Evolutionary conservation across 1,284 basidiomycete species (phyloP).

Genomic region (Irpex lacteus): DNA sequence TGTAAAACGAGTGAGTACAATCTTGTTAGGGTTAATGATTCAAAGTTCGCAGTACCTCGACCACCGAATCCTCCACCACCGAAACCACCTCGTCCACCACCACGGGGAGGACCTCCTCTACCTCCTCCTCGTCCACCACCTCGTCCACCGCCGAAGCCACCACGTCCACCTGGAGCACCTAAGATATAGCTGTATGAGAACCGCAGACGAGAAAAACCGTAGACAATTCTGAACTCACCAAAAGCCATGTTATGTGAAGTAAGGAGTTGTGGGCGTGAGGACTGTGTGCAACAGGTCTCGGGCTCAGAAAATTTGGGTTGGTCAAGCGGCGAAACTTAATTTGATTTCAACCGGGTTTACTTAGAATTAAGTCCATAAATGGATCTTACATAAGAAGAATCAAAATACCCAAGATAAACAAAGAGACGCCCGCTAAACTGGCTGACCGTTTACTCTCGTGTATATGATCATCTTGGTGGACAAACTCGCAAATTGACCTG

Average conservation of each 20-base stretch:
- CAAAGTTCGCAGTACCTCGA: constrained; percentile 15
- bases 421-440: too few relatives aligned
- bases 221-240: constrained; percentile 20
- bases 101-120: constrained; percentile 2
- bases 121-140: constrained; percentile 29
- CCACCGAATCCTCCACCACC: constrained; percentile 27
- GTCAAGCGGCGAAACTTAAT: neutral
- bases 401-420: too few relatives aligned
- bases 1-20: constrained; percentile 7
- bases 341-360: neutral
- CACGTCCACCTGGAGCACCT: constrained; percentile 37
- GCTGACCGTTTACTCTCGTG: too few relatives aligned
- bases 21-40: neutral
- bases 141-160: constrained; percentile 33
- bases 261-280: constrained; percentile 4
- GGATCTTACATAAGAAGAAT: too few relatives aligned
- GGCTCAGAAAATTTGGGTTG: constrained; percentile 17
- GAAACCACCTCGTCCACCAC: constrained; percentile 22
- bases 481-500: too few relatives aligned
- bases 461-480: too few relatives aligned
- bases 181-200: neutral
- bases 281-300: constrained; percentile 5
- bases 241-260: constrained; percentile 28
- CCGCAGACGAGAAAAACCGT: neutral
- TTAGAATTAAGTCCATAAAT: neutral